Evolutionary conservation across 345 rosid genomes (phyloP), one percentile per base, ranked within the genome.

Genomic region (Arabis alpina): DNA sequence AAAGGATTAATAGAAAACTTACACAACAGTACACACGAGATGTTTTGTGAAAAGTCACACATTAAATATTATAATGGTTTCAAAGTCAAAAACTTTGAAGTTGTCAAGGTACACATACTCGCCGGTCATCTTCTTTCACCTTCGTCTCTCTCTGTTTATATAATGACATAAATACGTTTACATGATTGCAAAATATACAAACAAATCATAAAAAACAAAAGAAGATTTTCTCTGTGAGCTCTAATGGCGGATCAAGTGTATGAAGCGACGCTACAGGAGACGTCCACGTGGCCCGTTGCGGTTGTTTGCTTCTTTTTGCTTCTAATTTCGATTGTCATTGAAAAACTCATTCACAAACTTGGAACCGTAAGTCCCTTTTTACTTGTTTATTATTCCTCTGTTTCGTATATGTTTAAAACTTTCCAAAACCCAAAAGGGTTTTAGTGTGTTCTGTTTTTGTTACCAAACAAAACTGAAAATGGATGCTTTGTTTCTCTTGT

Each of bases 251-350:
- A 24, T 4, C 2, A 34, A 5, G 77, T 40, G 7, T 56, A 48
- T 5, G 88, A 76, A 62, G 58, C 54, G 28, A 54, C 93, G 13
- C 61, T 89, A 3, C 73, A 86, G 66, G 74, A 48, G 39, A 89
- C 98, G 3, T 82, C 96, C 6, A 92, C 96, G 42, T 92, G 98
- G 98, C 94, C 94, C 3, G 84, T 92, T 4, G 92, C 98, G 0
- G 78, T 84, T 1, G 88, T 92, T 76, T 90, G 92, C 72, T 82
- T 88, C 68, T 3, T 88, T 71, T 64, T 92, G 67, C 86, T 89
- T 50, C 49, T 73, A 0, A 23, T 81, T 16, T 88, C 92, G 23
- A 57, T 88, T 47, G 70, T 83, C 13, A 79, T 89, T 3, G 92
- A 92, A 54, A 75, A 83, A 51, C 60, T 84, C 36, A 69, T 92